These are phyloP conservation scores for Suillus cothurnatus DNA, from an alignment of 768 basidiomycete species.

Conservation along the genomic window DNA sequence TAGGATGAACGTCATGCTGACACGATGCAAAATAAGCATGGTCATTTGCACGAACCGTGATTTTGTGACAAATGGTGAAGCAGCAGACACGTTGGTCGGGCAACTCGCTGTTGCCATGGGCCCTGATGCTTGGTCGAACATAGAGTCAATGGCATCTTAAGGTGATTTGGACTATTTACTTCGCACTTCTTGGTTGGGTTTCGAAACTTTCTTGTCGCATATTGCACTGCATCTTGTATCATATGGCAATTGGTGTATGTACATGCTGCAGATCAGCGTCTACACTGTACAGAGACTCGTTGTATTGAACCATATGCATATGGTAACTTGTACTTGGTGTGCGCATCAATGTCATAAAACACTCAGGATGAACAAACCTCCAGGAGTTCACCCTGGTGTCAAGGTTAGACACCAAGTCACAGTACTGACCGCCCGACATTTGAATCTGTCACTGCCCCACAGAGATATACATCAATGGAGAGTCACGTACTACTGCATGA, in stretches of 20 bases:
- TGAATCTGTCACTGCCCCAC: too few species aligned
- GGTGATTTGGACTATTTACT: neutral
- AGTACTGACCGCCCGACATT: too few species aligned
- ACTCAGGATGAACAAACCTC: too few species aligned
- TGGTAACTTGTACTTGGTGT: neutral
- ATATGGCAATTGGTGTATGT: neutral
- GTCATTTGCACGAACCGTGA: conserved; percentile 59
- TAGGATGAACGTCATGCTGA: conserved; percentile 85
- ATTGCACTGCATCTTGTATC: neutral
- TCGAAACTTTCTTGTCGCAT: neutral
- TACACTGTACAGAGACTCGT: too few species aligned
- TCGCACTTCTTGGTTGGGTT: neutral
- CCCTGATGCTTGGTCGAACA: conserved; percentile 20
- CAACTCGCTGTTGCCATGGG: conserved; percentile 19
- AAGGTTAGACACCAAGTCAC: too few species aligned
- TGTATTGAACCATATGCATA: neutral
- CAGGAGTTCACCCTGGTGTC: too few species aligned
- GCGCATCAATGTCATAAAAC: too few species aligned
- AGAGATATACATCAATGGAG: too few species aligned
- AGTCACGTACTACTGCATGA: too few species aligned
- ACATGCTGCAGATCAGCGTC: neutral
- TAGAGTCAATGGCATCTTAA: neutral
- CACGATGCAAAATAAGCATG: conserved; percentile 74
- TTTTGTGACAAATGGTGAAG: conserved; percentile 20
- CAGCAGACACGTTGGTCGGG: conserved; percentile 27